Evolutionary conservation across 2,329 filamentous ascomycete genomes (phyloP).

Genomic region (Zasmidium citrigriseum): DNA sequence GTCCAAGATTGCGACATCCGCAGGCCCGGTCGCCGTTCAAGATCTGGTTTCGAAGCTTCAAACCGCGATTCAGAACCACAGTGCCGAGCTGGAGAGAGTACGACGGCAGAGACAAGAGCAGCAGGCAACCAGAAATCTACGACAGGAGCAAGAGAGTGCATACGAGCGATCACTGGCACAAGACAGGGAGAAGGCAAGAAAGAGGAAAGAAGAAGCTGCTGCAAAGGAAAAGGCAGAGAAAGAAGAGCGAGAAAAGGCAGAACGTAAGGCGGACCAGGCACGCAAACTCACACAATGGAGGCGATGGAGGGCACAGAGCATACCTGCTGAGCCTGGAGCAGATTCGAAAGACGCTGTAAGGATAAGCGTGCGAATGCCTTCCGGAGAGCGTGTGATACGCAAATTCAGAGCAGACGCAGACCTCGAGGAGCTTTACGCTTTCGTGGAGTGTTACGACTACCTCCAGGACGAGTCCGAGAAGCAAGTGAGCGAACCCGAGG

Average conservation of each 20-base stretch:
- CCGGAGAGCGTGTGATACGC: constrained; percentile 73
- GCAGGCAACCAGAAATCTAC: constrained; percentile 74
- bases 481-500: constrained; percentile 56
- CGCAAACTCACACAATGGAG: constrained; percentile 70
- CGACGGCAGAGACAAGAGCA: constrained; percentile 78
- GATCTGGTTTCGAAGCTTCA: constrained; percentile 77
- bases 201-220: constrained; percentile 74
- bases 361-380: constrained; percentile 63
- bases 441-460: constrained; percentile 85
- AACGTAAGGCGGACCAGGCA: constrained; percentile 59
- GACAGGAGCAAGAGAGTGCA: constrained; percentile 87
- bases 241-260: constrained; percentile 64
- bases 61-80: constrained; percentile 71
- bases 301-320: constrained; percentile 70
- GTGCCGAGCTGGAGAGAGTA: constrained; percentile 71
- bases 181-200: constrained; percentile 80
- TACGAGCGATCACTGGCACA: constrained; percentile 89
- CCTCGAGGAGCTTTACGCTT: constrained; percentile 90
- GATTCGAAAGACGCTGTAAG: constrained; percentile 70
- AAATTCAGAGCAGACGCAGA: constrained; percentile 69
- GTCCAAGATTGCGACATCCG: constrained; percentile 80
- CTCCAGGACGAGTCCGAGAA: constrained; percentile 47
- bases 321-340: constrained; percentile 67
- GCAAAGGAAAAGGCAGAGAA: constrained; percentile 61
- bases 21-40: constrained; percentile 68